These are phyloP conservation scores for Globisporangium cylindrosporum DNA, from an alignment of 352 stramenopile genomes.

Conservation along the genomic window DNA sequence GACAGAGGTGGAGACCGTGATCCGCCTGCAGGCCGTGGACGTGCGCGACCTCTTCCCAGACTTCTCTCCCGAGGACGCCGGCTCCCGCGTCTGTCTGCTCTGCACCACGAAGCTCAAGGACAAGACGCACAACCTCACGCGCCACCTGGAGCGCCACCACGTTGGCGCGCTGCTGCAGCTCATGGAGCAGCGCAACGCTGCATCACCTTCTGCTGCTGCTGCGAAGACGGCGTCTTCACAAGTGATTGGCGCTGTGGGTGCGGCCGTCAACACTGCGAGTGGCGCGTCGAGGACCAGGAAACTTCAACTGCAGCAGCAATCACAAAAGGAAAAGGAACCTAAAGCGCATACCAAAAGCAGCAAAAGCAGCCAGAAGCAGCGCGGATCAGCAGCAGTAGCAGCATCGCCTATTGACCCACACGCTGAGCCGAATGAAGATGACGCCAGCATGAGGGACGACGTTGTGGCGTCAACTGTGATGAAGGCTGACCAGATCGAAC, in stretches of 20 bases:
- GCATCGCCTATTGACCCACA: background rate
- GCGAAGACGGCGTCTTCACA: slow-evolving; percentile 12
- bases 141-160: slow-evolving; percentile 54
- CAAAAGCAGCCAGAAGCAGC: background rate
- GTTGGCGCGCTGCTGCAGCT: slow-evolving; percentile 44
- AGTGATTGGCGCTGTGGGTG: background rate
- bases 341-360: background rate
- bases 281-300: slow-evolving; percentile 5
- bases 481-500: slow-evolving; percentile 1
- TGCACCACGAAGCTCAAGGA: slow-evolving; percentile 50
- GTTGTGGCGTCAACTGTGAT: background rate
- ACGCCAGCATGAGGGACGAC: background rate
- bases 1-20: slow-evolving; percentile 56
- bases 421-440: background rate
- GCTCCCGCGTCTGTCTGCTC: slow-evolving; percentile 44
- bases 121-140: slow-evolving; percentile 68
- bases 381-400: background rate
- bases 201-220: slow-evolving; percentile 17
- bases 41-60: slow-evolving; percentile 50
- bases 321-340: background rate
- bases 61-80: slow-evolving; percentile 32
- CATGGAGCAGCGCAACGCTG: slow-evolving; percentile 39
- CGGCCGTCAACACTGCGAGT: background rate
- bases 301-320: slow-evolving; percentile 8
- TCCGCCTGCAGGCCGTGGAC: slow-evolving; percentile 45